Conservation (phyloP, 2,329 filamentous ascomycete species). For the Periconia digitata region DNA sequence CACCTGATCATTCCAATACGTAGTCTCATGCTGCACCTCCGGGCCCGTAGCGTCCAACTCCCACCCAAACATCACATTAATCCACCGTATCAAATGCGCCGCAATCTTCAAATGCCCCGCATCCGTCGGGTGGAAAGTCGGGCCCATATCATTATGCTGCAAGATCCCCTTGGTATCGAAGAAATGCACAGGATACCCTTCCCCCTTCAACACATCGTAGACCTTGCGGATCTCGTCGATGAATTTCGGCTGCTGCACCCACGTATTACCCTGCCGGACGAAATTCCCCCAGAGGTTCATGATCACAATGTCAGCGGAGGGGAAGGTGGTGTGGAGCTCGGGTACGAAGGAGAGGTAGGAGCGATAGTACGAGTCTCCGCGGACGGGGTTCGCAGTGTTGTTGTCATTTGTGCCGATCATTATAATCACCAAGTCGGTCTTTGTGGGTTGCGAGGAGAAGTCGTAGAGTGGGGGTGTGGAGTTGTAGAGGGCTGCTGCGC, state of each 20-base stretch:
- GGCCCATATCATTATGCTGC: conserved; percentile 63
- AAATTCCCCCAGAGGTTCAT: conserved; percentile 59
- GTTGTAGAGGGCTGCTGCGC: conserved; percentile 49
- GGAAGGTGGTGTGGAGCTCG: conserved; percentile 46
- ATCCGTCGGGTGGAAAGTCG: conserved; percentile 62
- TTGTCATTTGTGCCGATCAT: conserved; percentile 53
- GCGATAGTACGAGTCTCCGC: conserved; percentile 39
- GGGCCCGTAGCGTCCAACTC: conserved; percentile 57
- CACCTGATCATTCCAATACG: conserved; percentile 25
- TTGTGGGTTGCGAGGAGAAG: conserved; percentile 31
- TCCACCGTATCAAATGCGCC: conserved; percentile 61
- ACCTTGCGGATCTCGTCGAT: conserved; percentile 53
- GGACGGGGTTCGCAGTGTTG: conserved; percentile 46
- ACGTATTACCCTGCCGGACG: conserved; percentile 53
- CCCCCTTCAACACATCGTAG: not conserved
- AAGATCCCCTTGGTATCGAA: conserved; percentile 64
- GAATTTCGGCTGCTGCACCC: conserved; percentile 51
- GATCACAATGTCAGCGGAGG: conserved; percentile 46
- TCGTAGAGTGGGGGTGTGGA: conserved; percentile 38
- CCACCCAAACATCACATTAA: conserved; percentile 60
- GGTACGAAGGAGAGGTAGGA: conserved; percentile 47
- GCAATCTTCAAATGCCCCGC: conserved; percentile 63
- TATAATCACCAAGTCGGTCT: conserved; percentile 48
- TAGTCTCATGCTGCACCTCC: conserved; percentile 49
- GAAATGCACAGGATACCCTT: conserved; percentile 55